phyloP scores from a whole-genome alignment of 768 basidiomycete species.

The Hygrocybe punicea region DNA sequence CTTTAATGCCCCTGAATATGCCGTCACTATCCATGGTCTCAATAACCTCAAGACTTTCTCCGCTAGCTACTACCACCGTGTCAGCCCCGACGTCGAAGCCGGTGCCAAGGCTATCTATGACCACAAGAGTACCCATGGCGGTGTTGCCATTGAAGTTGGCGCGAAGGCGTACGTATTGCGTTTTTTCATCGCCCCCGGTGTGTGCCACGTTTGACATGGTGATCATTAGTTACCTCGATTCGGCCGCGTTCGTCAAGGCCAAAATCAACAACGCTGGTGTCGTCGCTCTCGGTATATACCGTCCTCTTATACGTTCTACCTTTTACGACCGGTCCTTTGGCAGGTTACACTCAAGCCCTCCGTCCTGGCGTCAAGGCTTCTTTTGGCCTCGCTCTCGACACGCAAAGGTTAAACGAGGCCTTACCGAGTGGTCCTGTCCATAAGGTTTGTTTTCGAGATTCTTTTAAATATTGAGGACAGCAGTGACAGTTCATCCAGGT shows the following conservation, averaged over 20 bases:
- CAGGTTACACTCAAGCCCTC: slow-evolving; percentile 89
- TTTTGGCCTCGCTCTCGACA: slow-evolving; percentile 95
- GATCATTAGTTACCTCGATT: slow-evolving; percentile 68
- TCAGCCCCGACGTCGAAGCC: slow-evolving; percentile 86
- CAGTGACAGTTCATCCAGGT: slow-evolving; percentile 40
- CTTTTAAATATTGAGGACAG: neutral
- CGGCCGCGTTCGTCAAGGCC: slow-evolving; percentile 91
- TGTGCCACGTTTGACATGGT: slow-evolving; percentile 5
- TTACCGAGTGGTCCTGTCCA: slow-evolving; percentile 64
- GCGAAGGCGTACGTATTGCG: slow-evolving; percentile 79
- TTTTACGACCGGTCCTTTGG: slow-evolving; percentile 2
- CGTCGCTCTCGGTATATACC: slow-evolving; percentile 66
- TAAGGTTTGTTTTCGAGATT: slow-evolving; percentile 47
- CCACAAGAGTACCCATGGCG: slow-evolving; percentile 81
- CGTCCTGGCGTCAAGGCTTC: slow-evolving; percentile 90
- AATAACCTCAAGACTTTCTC: slow-evolving; percentile 92
- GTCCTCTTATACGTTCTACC: neutral
- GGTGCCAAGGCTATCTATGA: slow-evolving; percentile 97
- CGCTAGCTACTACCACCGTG: slow-evolving; percentile 98
- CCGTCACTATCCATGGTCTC: slow-evolving; percentile 89
- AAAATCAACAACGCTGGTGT: slow-evolving; percentile 98
- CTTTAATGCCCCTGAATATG: slow-evolving; percentile 95
- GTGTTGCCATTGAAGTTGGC: slow-evolving; percentile 91
- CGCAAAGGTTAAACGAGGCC: slow-evolving; percentile 80
- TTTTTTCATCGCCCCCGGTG: neutral